Evolutionary conservation across 768 basidiomycete species (phyloP), one percentile per base, ranked within the genome.

Genomic region (Russula earlei): DNA sequence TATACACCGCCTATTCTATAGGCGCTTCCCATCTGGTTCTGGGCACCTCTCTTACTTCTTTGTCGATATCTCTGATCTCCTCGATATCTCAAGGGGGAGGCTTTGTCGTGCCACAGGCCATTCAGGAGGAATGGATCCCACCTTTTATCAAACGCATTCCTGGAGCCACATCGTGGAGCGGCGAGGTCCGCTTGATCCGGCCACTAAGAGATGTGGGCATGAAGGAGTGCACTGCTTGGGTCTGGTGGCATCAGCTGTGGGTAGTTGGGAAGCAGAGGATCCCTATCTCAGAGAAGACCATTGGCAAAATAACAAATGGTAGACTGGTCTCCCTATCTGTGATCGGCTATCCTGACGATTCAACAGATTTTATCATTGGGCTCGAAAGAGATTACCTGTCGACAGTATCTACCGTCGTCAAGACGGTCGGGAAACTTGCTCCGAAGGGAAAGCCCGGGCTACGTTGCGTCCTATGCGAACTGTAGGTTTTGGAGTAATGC

Each of bases 381-480:
- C 66, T 92, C 27, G 90, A 92, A 68, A 80, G 77, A 49, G 83
- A 91, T 66, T 92, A 85, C 66, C 90, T 90, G 4, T 88, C 89
- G 0, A 92, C 90, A 0, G 90, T 91, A 11, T 90, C 87, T 8
- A 82, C 90, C 0, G 86, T 92, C 48, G 82, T 82, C 22, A 79
- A 85, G 34, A 91, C 90, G 1, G 88, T 86, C 63, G 82, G 76
- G 5, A 92, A 92, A 68, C 69, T 92, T 25, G 76, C 81, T 9
- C 81, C 90, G 0, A 90, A 85, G 66, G 68, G 77, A 51, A 72
- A 69, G 3, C 70, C 80, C 0, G 68, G 68, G 8, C 74, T 71
- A 0, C 64, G 61, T 7, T 91, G 89, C 65, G 62, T 77, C 12
- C 66, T 90, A 6, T 91, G 89, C 64, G 76, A 81, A 64, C 74